These are phyloP conservation scores for Triangularia setosa DNA, from an alignment of 2,329 filamentous ascomycete genomes.

Conservation along the genomic window DNA sequence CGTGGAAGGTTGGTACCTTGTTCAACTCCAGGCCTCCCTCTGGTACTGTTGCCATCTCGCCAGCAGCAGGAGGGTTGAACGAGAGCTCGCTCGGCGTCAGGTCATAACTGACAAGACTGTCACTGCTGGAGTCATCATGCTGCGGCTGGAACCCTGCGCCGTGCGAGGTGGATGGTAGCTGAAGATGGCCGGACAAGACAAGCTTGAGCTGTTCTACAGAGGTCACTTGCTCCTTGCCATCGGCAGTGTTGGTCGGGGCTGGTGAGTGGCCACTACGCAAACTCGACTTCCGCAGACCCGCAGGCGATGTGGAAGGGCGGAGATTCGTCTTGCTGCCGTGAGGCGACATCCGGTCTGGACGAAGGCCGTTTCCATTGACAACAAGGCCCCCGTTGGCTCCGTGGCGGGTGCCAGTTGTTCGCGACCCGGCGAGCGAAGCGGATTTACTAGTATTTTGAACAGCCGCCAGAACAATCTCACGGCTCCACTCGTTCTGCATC, in stretches of 20 bases:
- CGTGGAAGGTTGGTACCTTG: slow-evolving; percentile 25
- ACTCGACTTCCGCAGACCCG: slow-evolving; percentile 48
- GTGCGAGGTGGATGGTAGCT: slow-evolving; percentile 37
- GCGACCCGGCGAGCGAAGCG: slow-evolving; percentile 69
- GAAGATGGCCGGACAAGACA: slow-evolving; percentile 51
- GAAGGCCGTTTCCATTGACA: slow-evolving; percentile 46
- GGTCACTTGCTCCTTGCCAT: slow-evolving; percentile 42
- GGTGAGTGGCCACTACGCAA: slow-evolving; percentile 49
- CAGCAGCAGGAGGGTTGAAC: slow-evolving; percentile 45
- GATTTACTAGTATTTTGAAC: slow-evolving; percentile 67
- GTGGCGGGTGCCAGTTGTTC: slow-evolving; percentile 52
- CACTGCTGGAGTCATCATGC: slow-evolving; percentile 54
- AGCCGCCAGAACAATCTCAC: slow-evolving; percentile 65
- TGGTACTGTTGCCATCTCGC: neutral
- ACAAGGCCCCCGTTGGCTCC: slow-evolving; percentile 37
- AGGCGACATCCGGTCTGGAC: slow-evolving; percentile 37
- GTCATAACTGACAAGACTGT: slow-evolving; percentile 70
- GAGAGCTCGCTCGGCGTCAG: slow-evolving; percentile 63
- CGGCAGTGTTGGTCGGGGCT: slow-evolving; percentile 31
- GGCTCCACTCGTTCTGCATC: slow-evolving; percentile 76
- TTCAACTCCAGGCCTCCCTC: neutral
- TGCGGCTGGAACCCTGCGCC: slow-evolving; percentile 35
- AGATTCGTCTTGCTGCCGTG: slow-evolving; percentile 49
- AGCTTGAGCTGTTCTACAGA: slow-evolving; percentile 63
- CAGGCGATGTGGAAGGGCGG: slow-evolving; percentile 44